Conservation (phyloP, 176 grass and related monocot species). For the Musa schizocarpa region DNA sequence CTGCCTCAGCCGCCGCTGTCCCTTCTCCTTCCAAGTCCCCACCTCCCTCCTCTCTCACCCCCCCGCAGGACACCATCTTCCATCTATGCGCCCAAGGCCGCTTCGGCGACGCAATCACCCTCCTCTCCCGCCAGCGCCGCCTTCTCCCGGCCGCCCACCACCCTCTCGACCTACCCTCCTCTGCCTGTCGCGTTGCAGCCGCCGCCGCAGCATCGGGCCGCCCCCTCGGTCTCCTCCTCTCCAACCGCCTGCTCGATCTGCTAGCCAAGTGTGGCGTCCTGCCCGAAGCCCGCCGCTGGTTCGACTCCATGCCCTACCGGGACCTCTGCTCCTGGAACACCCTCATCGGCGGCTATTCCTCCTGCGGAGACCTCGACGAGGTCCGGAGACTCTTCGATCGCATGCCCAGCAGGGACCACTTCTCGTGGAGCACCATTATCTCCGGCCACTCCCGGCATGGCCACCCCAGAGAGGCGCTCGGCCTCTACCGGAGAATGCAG, state of each 20-base stretch:
- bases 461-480: conserved; percentile 34
- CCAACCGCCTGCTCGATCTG: conserved; percentile 64
- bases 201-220: conserved; percentile 29
- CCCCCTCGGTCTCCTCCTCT: conserved; percentile 29
- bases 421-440: conserved; percentile 73
- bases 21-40: neutral
- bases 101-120: conserved; percentile 42
- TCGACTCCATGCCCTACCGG: conserved; percentile 34
- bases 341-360: conserved; percentile 47
- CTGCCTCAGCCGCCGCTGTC: neutral
- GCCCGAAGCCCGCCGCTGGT: conserved; percentile 40
- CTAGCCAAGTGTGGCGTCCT: conserved; percentile 35
- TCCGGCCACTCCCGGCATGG: conserved; percentile 49
- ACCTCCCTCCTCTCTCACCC: conserved; percentile 22
- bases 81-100: conserved; percentile 22
- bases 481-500: conserved; percentile 63
- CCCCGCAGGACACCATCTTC: conserved; percentile 9
- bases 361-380: conserved; percentile 28
- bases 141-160: conserved; percentile 13
- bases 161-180: conserved; percentile 28
- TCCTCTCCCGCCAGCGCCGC: conserved; percentile 31
- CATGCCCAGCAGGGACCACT: conserved; percentile 66
- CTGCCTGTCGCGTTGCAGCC: conserved; percentile 34
- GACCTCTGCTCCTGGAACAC: conserved; percentile 74
- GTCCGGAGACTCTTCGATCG: conserved; percentile 49